Conservation (phyloP, 257 asterid species). For the Nyctanthes arbortristis region DNA sequence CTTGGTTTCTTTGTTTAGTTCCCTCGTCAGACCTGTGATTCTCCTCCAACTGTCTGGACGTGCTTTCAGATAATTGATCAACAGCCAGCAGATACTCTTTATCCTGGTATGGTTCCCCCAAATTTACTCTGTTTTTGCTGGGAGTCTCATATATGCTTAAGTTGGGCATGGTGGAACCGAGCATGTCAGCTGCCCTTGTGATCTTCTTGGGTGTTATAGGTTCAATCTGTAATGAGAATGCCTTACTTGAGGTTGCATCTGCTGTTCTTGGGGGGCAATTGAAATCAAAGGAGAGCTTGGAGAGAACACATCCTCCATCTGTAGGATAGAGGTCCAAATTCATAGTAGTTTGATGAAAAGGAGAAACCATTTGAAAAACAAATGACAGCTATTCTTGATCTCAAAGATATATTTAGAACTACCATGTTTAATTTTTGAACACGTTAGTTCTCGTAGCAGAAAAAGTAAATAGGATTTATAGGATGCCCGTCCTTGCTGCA, state of each 20-base stretch:
- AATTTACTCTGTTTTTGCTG: constrained; percentile 26
- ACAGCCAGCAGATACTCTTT: constrained; percentile 33
- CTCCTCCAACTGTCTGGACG: constrained; percentile 48
- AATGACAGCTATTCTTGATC: neutral
- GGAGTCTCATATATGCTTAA: constrained; percentile 24
- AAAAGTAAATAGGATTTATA: neutral
- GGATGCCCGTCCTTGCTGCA: neutral
- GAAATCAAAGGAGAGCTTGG: constrained; percentile 43
- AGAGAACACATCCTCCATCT: constrained; percentile 49
- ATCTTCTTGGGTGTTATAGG: constrained; percentile 67
- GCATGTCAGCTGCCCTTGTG: constrained; percentile 30
- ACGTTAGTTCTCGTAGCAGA: no score
- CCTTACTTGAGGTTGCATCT: constrained; percentile 39
- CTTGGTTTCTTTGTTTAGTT: constrained; percentile 69
- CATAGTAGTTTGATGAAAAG: constrained; percentile 23
- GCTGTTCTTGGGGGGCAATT: constrained; percentile 42
- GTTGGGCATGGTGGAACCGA: constrained; percentile 23
- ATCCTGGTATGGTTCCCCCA: constrained; percentile 29
- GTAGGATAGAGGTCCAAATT: constrained; percentile 27
- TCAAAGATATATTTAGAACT: neutral
- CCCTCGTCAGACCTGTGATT: constrained; percentile 77
- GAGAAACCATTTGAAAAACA: constrained; percentile 1
- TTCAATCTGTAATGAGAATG: constrained; percentile 36
- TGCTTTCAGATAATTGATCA: constrained; percentile 32
- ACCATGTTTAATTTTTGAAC: no score